Percentiles rank a stretch among this genome's conserved stretches.
phyloP scores from a whole-genome alignment of 208 protist species.

The Crithidia thermophila region DNA sequence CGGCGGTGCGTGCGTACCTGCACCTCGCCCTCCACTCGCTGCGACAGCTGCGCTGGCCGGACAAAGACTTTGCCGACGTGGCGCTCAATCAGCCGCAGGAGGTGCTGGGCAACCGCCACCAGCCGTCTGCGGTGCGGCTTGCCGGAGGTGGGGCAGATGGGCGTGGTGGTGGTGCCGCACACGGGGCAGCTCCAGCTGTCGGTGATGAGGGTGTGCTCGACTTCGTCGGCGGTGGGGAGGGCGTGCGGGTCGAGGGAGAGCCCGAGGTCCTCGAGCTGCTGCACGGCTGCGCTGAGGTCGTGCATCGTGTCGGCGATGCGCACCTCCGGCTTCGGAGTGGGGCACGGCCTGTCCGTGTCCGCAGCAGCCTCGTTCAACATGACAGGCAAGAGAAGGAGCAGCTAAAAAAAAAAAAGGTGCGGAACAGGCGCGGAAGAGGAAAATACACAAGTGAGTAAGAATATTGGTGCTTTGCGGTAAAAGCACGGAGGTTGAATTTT shows the following conservation, averaged over 20 bases:
- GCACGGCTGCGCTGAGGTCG: conserved; percentile 37
- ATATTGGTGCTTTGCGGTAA: too few relatives aligned
- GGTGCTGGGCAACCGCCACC: conserved; percentile 58
- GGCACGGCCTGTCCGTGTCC: background rate
- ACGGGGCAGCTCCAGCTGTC: conserved; percentile 65
- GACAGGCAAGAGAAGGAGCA: too few relatives aligned
- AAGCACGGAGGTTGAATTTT: too few relatives aligned
- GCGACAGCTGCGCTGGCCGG: conserved; percentile 50
- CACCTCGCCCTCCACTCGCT: conserved; percentile 60
- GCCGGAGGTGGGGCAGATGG: conserved; percentile 55
- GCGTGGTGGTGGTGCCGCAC: conserved; percentile 39
- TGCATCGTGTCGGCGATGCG: conserved; percentile 38
- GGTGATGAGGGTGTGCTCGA: conserved; percentile 79
- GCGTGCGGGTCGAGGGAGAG: conserved; percentile 42
- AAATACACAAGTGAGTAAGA: too few relatives aligned
- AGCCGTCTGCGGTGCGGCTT: conserved; percentile 73
- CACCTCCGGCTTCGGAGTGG: conserved; percentile 4
- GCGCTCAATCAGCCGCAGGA: conserved; percentile 60
- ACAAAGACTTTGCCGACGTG: conserved; percentile 54
- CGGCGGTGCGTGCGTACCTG: conserved; percentile 63
- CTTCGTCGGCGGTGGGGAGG: conserved; percentile 33
- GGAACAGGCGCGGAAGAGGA: too few relatives aligned
- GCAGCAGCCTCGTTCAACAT: background rate
- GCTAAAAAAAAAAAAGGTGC: conserved; percentile 16
- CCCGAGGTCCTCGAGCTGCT: conserved; percentile 54